Percentiles rank a stretch among this genome's conserved stretches.
phyloP scores from a whole-genome alignment of 1,139 yeast genomes.

The Saccharomyces pastorianus region DNA sequence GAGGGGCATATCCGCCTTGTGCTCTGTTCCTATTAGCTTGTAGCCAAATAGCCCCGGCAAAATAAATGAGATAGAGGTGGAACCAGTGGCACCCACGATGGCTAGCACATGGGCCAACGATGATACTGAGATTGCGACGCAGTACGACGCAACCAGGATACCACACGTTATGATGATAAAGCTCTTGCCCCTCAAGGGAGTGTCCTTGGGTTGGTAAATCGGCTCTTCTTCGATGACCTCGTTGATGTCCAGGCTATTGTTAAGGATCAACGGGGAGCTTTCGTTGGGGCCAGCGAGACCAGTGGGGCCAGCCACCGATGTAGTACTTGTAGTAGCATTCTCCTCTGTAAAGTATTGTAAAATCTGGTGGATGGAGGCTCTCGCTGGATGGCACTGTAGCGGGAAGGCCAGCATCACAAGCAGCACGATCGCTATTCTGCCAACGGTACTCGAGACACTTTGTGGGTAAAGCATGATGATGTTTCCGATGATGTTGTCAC shows the following conservation, averaged over 20 bases:
- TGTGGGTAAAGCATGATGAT: constrained; percentile 64
- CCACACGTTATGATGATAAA: constrained; percentile 59
- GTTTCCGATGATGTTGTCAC: constrained; percentile 55
- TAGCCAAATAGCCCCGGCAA: constrained; percentile 87
- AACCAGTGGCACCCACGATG: constrained; percentile 91
- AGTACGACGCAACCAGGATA: constrained; percentile 55
- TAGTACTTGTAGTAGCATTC: neutral
- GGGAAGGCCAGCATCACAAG: constrained; percentile 67
- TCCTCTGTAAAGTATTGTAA: neutral
- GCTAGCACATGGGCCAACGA: constrained; percentile 84
- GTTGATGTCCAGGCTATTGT: constrained; percentile 1
- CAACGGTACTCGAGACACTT: constrained; percentile 52
- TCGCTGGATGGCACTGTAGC: constrained; percentile 63
- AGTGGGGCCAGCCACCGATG: neutral
- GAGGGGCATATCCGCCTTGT: neutral
- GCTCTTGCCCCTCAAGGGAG: constrained; percentile 34
- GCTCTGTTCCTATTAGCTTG: constrained; percentile 18
- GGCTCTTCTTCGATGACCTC: constrained; percentile 23
- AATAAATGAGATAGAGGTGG: constrained; percentile 86
- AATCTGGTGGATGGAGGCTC: constrained; percentile 5
- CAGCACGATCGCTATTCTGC: constrained; percentile 61
- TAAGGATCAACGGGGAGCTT: constrained; percentile 1
- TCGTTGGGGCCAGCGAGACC: neutral
- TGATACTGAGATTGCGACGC: constrained; percentile 66
- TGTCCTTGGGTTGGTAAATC: constrained; percentile 19